A percentile compares a stretch with the other conserved stretches of the same genome.
These are phyloP conservation scores for Iberis amara DNA, from an alignment of 441 rosid genomes.

Conservation along the genomic window DNA sequence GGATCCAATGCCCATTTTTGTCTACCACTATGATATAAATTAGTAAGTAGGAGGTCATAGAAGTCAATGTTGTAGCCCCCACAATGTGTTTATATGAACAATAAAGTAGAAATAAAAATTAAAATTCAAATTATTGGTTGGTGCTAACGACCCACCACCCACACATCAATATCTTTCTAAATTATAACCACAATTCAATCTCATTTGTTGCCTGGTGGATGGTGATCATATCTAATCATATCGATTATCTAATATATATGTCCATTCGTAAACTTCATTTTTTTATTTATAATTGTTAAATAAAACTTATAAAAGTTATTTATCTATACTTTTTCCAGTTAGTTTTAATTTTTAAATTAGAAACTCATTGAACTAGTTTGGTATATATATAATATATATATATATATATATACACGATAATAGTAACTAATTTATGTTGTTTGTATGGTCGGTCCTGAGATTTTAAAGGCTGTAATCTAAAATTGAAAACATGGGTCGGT, in stretches of 20 bases:
- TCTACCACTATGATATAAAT: conserved; percentile 25
- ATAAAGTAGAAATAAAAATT: conserved; percentile 16
- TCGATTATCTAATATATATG: not conserved
- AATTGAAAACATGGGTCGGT: too few species aligned
- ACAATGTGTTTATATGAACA: conserved; percentile 21
- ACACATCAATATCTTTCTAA: conserved; percentile 24
- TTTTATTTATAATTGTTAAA: not conserved
- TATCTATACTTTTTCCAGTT: too few species aligned
- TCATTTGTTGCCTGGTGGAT: conserved; percentile 23
- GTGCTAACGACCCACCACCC: conserved; percentile 35
- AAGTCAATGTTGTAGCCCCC: conserved; percentile 33
- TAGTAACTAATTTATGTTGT: too few species aligned
- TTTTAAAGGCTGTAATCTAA: too few species aligned
- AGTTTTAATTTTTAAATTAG: too few species aligned
- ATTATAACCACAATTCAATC: too few species aligned
- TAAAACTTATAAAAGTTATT: too few species aligned
- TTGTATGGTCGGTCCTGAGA: too few species aligned
- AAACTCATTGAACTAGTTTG: too few species aligned
- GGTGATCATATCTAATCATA: conserved; percentile 19
- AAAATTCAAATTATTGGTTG: conserved; percentile 29
- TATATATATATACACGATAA: too few species aligned
- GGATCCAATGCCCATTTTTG: conserved; percentile 29
- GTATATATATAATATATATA: too few species aligned
- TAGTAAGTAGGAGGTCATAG: conserved; percentile 16
- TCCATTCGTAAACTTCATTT: conserved; percentile 1